phyloP scores from a whole-genome alignment of 768 basidiomycete genomes.

The Psilocybe tampanensis region DNA sequence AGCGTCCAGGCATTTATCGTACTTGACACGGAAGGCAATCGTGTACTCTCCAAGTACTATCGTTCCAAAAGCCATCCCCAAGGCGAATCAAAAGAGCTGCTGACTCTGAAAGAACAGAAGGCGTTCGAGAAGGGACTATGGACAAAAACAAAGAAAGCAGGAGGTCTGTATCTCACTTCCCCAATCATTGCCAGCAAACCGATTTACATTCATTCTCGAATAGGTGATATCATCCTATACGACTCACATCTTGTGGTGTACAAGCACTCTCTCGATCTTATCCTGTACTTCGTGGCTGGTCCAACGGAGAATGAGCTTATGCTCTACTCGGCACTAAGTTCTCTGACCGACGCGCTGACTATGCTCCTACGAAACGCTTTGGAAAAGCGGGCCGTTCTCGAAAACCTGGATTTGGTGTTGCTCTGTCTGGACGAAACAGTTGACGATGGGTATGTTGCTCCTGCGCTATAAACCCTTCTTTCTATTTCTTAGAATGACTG shows the following conservation, averaged over 20 bases:
- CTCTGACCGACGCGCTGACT: conserved; percentile 84
- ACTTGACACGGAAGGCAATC: conserved; percentile 93
- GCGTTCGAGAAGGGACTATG: conserved; percentile 94
- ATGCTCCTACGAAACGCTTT: conserved; percentile 89
- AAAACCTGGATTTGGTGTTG: conserved; percentile 91
- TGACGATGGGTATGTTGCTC: conserved; percentile 84
- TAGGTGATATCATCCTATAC: conserved; percentile 93
- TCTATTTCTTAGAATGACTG: neutral
- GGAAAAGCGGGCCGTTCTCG: conserved; percentile 92
- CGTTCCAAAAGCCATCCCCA: conserved; percentile 66
- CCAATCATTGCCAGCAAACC: neutral
- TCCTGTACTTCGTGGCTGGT: conserved; percentile 90
- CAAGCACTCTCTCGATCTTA: conserved; percentile 93
- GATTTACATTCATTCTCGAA: neutral
- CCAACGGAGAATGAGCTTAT: conserved; percentile 94
- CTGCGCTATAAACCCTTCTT: neutral
- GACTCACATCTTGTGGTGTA: conserved; percentile 91
- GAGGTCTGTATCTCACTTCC: conserved; percentile 52
- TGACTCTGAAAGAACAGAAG: conserved; percentile 87
- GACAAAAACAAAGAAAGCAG: conserved; percentile 93
- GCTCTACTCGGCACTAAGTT: conserved; percentile 82
- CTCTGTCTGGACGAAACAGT: conserved; percentile 96
- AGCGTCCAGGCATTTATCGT: conserved; percentile 85
- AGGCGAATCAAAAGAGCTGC: conserved; percentile 63
- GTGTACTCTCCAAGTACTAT: conserved; percentile 97